A percentile compares a stretch with the other conserved stretches of the same genome.
Conservation (phyloP, 192 early-diverging fungal genomes). For the Dissophora globulifera region DNA sequence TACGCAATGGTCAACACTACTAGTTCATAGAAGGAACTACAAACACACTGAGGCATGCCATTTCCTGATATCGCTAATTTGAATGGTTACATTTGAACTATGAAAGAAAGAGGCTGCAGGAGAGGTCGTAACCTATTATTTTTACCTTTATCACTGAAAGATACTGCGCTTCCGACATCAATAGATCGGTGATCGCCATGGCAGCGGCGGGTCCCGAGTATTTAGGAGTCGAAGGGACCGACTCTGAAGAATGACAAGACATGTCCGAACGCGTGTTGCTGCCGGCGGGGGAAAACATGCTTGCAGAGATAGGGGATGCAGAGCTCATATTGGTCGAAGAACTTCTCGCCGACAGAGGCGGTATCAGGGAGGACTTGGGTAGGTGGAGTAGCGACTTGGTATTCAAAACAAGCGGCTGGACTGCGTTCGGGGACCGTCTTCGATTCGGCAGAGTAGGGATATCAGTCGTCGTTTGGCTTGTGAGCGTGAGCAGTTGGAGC, state of each 20-base stretch:
- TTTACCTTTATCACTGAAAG: slow-evolving; percentile 30
- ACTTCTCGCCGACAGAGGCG: slow-evolving; percentile 10
- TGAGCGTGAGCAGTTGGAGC: slow-evolving; percentile 9
- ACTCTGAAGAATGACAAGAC: background rate
- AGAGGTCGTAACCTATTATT: too few species aligned
- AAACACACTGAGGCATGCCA: too few species aligned
- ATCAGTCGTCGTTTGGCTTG: too few species aligned
- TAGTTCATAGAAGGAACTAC: background rate
- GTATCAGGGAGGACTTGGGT: too few species aligned
- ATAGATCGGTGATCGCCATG: slow-evolving; percentile 45
- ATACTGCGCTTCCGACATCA: slow-evolving; percentile 38
- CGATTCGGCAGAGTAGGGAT: too few species aligned
- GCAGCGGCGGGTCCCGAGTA: slow-evolving; percentile 10
- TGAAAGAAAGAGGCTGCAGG: background rate
- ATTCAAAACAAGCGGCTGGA: too few species aligned
- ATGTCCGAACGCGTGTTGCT: slow-evolving; percentile 7
- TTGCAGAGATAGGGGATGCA: slow-evolving; percentile 23
- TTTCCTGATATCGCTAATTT: too few species aligned
- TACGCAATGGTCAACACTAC: background rate
- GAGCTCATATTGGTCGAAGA: slow-evolving; percentile 22
- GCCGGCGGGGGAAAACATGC: background rate
- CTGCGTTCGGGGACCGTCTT: slow-evolving; percentile 12
- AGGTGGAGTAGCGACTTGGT: slow-evolving; percentile 19
- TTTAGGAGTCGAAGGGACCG: slow-evolving; percentile 3
- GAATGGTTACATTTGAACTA: too few species aligned